Evolutionary conservation across 371 early-diverging fungal genomes (phyloP), one percentile per base, ranked within the genome.

Genomic region (Mortierella sp.): DNA sequence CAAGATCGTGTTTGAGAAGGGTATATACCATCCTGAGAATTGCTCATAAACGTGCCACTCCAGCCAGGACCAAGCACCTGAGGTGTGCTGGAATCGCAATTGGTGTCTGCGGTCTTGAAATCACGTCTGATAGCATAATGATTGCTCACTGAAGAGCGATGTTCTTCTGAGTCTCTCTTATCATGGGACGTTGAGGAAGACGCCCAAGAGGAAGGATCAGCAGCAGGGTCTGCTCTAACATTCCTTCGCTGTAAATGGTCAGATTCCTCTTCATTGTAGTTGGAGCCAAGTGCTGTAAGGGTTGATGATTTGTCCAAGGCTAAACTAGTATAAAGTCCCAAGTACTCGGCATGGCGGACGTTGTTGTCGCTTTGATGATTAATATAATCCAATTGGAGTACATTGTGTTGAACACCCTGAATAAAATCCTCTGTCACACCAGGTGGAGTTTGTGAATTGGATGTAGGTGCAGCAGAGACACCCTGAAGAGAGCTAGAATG

Each of bases 11-110:
- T 58, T 22, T 28, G 34, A 12, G 65, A 8, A 13, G 75, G 64
- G 26, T 75, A 71, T 0, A 61, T 34, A 1, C 75, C 81, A 31
- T 75, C 81, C 2, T 22, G 53, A 6, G 71, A 61, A 7, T 68
- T 71, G 47, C 66, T 75, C 8, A 56, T 12, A 32, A 80, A 80
- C 0, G 53, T 58, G 4, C 81, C 75, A 42, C 61, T 68, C 58
- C 68, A 71, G 6, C 42, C 72, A 1, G 59, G 66, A 3, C 55
- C 62, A 1, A 66, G 61, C 1, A 31, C 45, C 31, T 69, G 51
- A 0, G 59, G 70, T 6, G n/a, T 53, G 9, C 53, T 58, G 2
- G 69, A 54, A 32, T 70, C 45, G 56, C 79, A 78, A 15, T 56
- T 37, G 3, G 17, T 45, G 0, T 26, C 34, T 15, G 79, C 66